Evolutionary conservation across 768 basidiomycete species (phyloP).

Genomic region (Pleurotus ostreatus): DNA sequence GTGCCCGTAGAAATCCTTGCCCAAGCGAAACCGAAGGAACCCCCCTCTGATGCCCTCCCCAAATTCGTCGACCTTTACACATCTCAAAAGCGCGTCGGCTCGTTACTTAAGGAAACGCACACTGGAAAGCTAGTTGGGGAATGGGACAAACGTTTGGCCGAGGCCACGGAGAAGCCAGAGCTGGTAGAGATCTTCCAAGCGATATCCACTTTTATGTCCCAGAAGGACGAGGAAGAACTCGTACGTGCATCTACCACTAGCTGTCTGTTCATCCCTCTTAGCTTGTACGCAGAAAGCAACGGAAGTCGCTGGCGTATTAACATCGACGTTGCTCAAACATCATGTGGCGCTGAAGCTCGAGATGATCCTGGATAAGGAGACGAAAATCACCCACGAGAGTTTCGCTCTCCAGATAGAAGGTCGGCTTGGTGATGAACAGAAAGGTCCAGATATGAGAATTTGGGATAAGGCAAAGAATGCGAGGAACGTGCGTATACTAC

Average conservation of each 20-base stretch:
- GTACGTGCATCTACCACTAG: slow-evolving; percentile 39
- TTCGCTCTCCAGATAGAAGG: slow-evolving; percentile 84
- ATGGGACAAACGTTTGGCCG: slow-evolving; percentile 68
- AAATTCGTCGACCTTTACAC: slow-evolving; percentile 62
- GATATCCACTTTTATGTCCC: slow-evolving; percentile 74
- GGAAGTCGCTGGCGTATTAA: slow-evolving; percentile 70
- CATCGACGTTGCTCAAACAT: slow-evolving; percentile 79
- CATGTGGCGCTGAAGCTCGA: slow-evolving; percentile 88
- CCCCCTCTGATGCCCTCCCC: slow-evolving; percentile 67
- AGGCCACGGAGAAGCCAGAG: slow-evolving; percentile 60
- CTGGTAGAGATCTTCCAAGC: slow-evolving; percentile 74
- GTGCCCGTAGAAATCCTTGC: slow-evolving; percentile 74
- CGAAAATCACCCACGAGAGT: slow-evolving; percentile 85
- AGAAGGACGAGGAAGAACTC: slow-evolving; percentile 90
- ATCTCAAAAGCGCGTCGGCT: slow-evolving; percentile 64
- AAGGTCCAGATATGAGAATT: slow-evolving; percentile 88
- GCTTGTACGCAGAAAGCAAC: slow-evolving; percentile 60
- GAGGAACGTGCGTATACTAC: slow-evolving; percentile 57
- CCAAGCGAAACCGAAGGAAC: slow-evolving; percentile 78
- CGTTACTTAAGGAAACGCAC: slow-evolving; percentile 78
- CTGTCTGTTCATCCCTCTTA: not conserved
- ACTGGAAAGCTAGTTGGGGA: slow-evolving; percentile 84
- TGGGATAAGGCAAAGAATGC: slow-evolving; percentile 80
- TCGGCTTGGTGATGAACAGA: slow-evolving; percentile 83
- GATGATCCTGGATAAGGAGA: slow-evolving; percentile 86